Evolutionary conservation across 345 rosid species (phyloP).

Genomic region (Gossypium thurberi): DNA sequence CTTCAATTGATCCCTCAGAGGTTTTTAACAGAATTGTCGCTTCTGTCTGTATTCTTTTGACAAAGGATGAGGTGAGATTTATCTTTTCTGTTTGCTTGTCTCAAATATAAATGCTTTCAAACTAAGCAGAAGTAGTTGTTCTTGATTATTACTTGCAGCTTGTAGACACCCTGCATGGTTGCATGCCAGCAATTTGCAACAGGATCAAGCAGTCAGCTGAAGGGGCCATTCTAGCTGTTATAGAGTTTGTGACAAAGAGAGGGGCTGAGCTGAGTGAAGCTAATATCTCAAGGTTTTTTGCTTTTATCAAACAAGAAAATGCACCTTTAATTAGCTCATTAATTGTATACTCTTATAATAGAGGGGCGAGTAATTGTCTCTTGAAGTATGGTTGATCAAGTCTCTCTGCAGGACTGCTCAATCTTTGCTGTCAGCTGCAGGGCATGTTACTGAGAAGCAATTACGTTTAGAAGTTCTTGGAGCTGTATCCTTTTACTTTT

Average conservation of each 20-base stretch:
- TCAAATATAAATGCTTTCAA: neutral
- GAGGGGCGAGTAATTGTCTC: neutral
- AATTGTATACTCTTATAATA: neutral
- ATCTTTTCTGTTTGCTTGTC: constrained; percentile 8
- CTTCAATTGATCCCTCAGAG: constrained; percentile 97
- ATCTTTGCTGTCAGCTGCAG: constrained; percentile 78
- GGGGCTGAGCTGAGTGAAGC: constrained; percentile 69
- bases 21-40: constrained; percentile 90
- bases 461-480: constrained; percentile 84
- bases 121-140: neutral
- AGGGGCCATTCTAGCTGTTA: constrained; percentile 91
- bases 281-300: constrained; percentile 61
- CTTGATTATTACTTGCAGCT: constrained; percentile 55
- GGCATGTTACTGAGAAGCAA: constrained; percentile 80
- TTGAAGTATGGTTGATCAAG: neutral
- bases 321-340: constrained; percentile 12
- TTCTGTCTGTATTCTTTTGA: constrained; percentile 63
- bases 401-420: constrained; percentile 69
- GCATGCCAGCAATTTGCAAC: constrained; percentile 79
- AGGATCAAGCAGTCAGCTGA: constrained; percentile 84
- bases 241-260: constrained; percentile 74
- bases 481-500: constrained; percentile 56
- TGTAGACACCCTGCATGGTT: constrained; percentile 64
- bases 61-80: constrained; percentile 67
- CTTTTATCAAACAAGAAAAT: neutral